Percentiles rank a stretch among this genome's conserved stretches.
These are phyloP conservation scores for Arthrobotrys sinensis DNA, from an alignment of 2,329 filamentous ascomycete genomes.

Conservation along the genomic window DNA sequence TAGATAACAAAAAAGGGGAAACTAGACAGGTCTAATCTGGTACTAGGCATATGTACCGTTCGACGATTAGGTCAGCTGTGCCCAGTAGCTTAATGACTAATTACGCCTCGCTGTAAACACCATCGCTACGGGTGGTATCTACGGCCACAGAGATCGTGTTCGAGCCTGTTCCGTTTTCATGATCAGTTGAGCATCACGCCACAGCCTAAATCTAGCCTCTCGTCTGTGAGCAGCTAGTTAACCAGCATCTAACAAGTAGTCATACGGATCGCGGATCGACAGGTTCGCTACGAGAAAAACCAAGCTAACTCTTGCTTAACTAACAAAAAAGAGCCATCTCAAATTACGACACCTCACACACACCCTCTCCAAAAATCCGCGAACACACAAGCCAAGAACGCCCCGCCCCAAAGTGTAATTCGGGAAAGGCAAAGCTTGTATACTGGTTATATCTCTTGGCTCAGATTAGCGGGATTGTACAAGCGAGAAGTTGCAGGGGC, in stretches of 20 bases:
- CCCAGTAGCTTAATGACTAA: background rate
- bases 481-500: conserved; percentile 25
- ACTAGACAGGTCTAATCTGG: background rate
- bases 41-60: too few species aligned
- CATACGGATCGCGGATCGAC: background rate
- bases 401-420: conserved; percentile 1
- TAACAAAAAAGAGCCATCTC: background rate
- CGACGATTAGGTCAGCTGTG: background rate
- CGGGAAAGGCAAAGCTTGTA: conserved; percentile 43
- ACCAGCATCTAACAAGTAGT: background rate
- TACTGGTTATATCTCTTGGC: conserved; percentile 9
- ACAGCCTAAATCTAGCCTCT: background rate
- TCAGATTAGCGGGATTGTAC: background rate
- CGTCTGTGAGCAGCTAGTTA: background rate
- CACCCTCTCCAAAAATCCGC: background rate
- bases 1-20: background rate
- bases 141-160: background rate
- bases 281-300: conserved; percentile 36
- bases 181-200: background rate
- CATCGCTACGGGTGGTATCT: background rate
- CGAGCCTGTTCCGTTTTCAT: conserved; percentile 9
- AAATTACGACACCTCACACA: background rate
- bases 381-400: background rate
- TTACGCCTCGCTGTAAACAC: background rate
- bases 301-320: background rate